Evolutionary conservation across 495 filamentous ascomycete species (phyloP).

Genomic region (Tuber magnatum): DNA sequence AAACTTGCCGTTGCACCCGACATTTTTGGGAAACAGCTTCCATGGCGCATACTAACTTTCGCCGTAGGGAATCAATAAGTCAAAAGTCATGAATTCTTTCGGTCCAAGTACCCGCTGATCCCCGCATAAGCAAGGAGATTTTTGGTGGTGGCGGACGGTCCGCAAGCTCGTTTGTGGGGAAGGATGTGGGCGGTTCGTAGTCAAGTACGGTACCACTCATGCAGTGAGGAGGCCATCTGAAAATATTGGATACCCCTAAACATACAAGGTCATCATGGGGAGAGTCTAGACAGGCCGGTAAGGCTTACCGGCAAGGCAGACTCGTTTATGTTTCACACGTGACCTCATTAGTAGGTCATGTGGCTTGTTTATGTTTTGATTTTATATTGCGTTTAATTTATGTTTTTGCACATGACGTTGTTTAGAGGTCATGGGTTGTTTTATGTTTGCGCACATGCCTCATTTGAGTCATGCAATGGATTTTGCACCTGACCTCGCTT

Average conservation of each 20-base stretch:
- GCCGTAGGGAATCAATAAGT: background rate
- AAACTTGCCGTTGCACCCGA: background rate
- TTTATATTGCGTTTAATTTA: too few relatives aligned
- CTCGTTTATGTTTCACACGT: too few relatives aligned
- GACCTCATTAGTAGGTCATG: too few relatives aligned
- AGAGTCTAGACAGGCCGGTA: too few relatives aligned
- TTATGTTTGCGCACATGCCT: too few relatives aligned
- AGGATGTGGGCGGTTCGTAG: background rate
- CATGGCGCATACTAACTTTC: background rate
- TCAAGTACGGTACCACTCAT: background rate
- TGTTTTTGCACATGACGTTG: too few relatives aligned
- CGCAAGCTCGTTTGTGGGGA: background rate
- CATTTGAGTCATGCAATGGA: too few relatives aligned
- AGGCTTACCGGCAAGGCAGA: too few relatives aligned
- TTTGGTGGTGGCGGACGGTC: background rate
- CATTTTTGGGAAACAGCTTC: background rate
- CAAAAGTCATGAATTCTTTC: background rate
- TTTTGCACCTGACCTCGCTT: too few relatives aligned
- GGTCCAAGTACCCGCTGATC: background rate
- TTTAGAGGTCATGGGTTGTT: too few relatives aligned
- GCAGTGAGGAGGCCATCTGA: conserved; percentile 1
- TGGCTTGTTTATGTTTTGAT: too few relatives aligned
- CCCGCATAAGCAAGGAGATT: background rate
- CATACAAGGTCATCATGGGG: background rate
- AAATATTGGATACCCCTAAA: background rate